Conservation (phyloP, 805 yeast genomes). For the Candida maesae region DNA sequence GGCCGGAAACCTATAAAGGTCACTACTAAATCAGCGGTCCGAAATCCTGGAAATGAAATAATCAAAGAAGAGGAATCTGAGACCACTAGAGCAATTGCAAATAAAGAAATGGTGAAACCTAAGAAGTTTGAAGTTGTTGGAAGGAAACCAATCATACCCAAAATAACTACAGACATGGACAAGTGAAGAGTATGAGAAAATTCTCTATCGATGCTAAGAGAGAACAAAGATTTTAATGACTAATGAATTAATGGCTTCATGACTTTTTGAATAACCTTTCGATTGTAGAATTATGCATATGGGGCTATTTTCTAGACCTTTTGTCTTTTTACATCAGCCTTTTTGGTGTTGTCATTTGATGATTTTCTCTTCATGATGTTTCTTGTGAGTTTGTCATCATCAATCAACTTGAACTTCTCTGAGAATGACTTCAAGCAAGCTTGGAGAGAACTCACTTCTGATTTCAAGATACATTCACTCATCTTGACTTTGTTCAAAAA, state of each 20-base stretch:
- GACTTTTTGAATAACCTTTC: too few relatives aligned
- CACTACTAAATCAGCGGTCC: too few relatives aligned
- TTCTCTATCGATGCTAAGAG: too few relatives aligned
- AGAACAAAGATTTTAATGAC: too few relatives aligned
- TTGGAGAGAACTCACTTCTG: conserved; percentile 51
- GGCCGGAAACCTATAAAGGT: conserved; percentile 10
- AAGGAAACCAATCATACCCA: conserved; percentile 1
- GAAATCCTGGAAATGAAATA: too few relatives aligned
- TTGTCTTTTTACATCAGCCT: conserved; percentile 29
- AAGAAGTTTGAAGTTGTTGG: conserved; percentile 12
- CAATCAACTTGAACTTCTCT: conserved; percentile 40
- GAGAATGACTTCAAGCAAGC: conserved; percentile 31
- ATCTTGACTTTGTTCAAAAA: conserved; percentile 30
- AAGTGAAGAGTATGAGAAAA: neutral
- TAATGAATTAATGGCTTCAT: neutral
- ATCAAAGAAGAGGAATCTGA: too few relatives aligned
- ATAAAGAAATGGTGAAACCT: too few relatives aligned
- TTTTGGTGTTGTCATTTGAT: conserved; percentile 21
- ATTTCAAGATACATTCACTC: conserved; percentile 52
- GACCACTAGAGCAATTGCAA: too few relatives aligned
- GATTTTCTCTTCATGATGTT: conserved; percentile 53
- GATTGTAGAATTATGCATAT: too few relatives aligned
- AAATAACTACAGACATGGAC: too few relatives aligned
- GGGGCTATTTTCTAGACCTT: conserved; percentile 10
- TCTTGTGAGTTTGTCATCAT: conserved; percentile 55